Evolutionary conservation across 139 green algal species (phyloP).

Genomic region (Chlorella sp.): DNA sequence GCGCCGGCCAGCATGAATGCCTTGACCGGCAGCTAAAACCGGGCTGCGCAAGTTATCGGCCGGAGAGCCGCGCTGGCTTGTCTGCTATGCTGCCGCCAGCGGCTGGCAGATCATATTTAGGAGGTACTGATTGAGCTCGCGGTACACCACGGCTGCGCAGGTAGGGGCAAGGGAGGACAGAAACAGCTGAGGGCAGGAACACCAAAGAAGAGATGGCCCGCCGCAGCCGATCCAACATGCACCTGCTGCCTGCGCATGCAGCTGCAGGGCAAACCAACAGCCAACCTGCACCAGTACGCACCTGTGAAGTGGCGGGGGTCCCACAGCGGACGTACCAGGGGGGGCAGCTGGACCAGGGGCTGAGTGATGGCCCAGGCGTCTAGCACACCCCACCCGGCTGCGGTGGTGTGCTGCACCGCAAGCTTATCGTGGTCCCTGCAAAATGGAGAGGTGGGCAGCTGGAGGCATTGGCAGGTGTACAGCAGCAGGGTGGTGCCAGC

Average conservation of each 20-base stretch:
- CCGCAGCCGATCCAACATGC: background rate
- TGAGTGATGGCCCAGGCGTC: conserved; percentile 16
- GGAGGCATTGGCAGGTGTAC: background rate
- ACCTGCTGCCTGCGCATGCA: background rate
- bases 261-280: too few species aligned
- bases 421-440: conserved; percentile 12
- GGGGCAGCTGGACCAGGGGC: background rate
- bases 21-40: too few species aligned
- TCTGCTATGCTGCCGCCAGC: background rate
- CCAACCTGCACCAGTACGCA: too few species aligned
- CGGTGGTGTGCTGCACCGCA: background rate
- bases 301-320: conserved; percentile 16
- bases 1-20: too few species aligned
- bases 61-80: too few species aligned
- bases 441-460: background rate
- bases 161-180: background rate
- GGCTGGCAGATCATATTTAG: conserved; percentile 16
- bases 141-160: conserved; percentile 28
- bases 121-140: conserved; percentile 28
- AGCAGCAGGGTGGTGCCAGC: too few species aligned
- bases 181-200: background rate
- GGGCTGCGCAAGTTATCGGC: too few species aligned
- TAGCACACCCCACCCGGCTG: conserved; percentile 1
- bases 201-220: background rate
- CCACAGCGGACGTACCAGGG: background rate